These are phyloP conservation scores for Leccinum longicurvipes DNA, from an alignment of 768 basidiomycete species.

Conservation along the genomic window DNA sequence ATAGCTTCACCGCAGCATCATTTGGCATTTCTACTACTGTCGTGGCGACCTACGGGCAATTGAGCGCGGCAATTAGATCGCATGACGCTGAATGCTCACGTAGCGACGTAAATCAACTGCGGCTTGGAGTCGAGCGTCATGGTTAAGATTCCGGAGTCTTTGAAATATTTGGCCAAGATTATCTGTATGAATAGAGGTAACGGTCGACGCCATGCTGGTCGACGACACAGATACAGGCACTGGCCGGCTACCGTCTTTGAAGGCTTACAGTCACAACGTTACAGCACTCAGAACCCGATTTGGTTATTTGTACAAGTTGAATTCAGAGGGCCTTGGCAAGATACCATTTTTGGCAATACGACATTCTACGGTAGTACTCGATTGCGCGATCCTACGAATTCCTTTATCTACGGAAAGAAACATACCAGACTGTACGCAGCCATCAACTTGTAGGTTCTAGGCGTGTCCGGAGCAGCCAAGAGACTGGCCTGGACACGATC, in stretches of 20 bases:
- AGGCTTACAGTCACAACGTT: conserved; percentile 9
- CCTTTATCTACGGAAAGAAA: not conserved
- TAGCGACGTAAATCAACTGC: conserved; percentile 73
- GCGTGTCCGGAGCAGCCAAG: not conserved
- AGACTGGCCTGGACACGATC: not conserved
- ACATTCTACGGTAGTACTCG: not conserved
- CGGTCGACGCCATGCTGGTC: conserved; percentile 57
- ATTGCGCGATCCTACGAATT: not conserved
- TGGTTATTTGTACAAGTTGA: conserved; percentile 31
- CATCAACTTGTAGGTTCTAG: not conserved
- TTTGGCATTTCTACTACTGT: conserved; percentile 78
- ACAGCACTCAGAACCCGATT: conserved; percentile 6
- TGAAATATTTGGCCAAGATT: conserved; percentile 65
- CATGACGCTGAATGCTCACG: conserved; percentile 41
- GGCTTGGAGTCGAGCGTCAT: conserved; percentile 62
- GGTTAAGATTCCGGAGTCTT: conserved; percentile 59
- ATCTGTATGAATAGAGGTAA: conserved; percentile 56
- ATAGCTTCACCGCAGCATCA: conserved; percentile 75
- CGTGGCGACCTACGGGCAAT: conserved; percentile 55
- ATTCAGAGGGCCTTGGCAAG: conserved; percentile 14
- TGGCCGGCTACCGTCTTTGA: not conserved
- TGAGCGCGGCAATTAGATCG: conserved; percentile 10
- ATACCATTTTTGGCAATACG: conserved; percentile 11
- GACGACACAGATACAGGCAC: conserved; percentile 11
- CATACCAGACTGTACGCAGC: not conserved